Percentiles rank a stretch among this genome's conserved stretches.
Conservation (phyloP, 176 grass and related monocot species). For the Poa pratensis region DNA sequence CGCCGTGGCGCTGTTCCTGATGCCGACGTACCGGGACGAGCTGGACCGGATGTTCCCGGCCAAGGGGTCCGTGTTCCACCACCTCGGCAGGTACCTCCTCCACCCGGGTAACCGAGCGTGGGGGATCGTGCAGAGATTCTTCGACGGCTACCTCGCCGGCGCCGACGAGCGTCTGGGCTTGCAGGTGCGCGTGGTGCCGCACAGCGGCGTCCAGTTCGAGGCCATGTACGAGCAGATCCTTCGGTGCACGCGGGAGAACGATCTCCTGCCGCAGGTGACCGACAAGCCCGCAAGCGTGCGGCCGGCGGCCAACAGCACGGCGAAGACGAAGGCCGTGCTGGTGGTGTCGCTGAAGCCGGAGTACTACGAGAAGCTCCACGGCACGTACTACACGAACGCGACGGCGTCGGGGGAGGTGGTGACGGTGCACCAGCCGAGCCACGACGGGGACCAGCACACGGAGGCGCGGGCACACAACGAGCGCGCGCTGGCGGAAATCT, state of each 20-base stretch:
- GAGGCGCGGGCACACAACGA: constrained; percentile 57
- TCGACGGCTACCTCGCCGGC: constrained; percentile 65
- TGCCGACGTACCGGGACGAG: constrained; percentile 59
- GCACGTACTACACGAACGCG: constrained; percentile 54
- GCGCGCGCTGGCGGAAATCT: constrained; percentile 74
- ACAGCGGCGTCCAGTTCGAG: constrained; percentile 33
- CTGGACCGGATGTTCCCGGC: constrained; percentile 68
- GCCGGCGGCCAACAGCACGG: background rate
- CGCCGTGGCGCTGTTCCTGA: constrained; percentile 63
- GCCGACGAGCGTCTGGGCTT: constrained; percentile 65
- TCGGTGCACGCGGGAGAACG: constrained; percentile 54
- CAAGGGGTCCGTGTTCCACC: constrained; percentile 74
- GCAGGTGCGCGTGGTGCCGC: constrained; percentile 52
- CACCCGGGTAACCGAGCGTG: constrained; percentile 69
- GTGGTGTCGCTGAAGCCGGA: constrained; percentile 54
- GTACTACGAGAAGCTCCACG: constrained; percentile 72
- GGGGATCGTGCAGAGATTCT: constrained; percentile 63
- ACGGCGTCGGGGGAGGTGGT: constrained; percentile 62
- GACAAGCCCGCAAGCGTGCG: background rate
- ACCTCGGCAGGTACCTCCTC: constrained; percentile 75
- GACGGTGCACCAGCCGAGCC: constrained; percentile 67
- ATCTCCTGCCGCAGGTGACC: constrained; percentile 48
- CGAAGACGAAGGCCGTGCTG: constrained; percentile 54
- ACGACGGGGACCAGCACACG: constrained; percentile 55
- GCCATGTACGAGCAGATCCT: constrained; percentile 55